Percentiles rank a stretch among this genome's conserved stretches.
phyloP scores from a whole-genome alignment of 495 filamentous ascomycete species.

The Lineolata rhizophorae region DNA sequence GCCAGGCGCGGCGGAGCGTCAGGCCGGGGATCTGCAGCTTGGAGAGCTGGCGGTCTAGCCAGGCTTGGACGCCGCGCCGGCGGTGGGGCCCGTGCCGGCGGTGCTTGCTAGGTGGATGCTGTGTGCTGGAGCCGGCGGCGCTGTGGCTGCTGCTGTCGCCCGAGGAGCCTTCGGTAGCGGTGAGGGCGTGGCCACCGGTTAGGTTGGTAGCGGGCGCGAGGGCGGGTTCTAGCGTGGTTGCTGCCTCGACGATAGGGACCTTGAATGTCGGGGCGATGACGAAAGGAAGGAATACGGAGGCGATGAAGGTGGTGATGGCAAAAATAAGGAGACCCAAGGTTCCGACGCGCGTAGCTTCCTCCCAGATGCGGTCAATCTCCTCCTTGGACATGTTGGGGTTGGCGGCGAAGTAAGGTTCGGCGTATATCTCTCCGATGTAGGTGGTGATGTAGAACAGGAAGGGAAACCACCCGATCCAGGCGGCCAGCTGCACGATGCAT shows the following conservation, averaged over 20 bases:
- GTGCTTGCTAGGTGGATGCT: constrained; percentile 1
- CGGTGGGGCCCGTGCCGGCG: no score
- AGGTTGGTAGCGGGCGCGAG: constrained; percentile 9
- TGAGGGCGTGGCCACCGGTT: not conserved
- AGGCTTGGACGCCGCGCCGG: not conserved
- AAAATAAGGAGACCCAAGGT: constrained; percentile 77
- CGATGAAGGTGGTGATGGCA: constrained; percentile 54
- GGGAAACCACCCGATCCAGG: constrained; percentile 90
- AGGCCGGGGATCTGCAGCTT: constrained; percentile 49
- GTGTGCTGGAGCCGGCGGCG: no score
- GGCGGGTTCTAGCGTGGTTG: constrained; percentile 2
- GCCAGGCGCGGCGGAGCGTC: constrained; percentile 70
- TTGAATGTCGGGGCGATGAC: constrained; percentile 58
- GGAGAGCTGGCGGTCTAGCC: no score
- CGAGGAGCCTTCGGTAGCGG: constrained; percentile 4
- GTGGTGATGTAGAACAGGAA: constrained; percentile 87
- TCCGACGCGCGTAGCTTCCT: constrained; percentile 57
- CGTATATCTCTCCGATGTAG: constrained; percentile 77
- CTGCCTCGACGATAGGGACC: constrained; percentile 10
- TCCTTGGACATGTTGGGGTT: constrained; percentile 54
- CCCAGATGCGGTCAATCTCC: constrained; percentile 58
- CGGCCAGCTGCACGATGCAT: constrained; percentile 70
- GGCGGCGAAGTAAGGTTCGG: constrained; percentile 50
- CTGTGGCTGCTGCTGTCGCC: constrained; percentile 14
- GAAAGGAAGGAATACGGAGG: constrained; percentile 64